Evolutionary conservation across 2,329 filamentous ascomycete species (phyloP).

Genomic region (Ophiostoma ulmi): DNA sequence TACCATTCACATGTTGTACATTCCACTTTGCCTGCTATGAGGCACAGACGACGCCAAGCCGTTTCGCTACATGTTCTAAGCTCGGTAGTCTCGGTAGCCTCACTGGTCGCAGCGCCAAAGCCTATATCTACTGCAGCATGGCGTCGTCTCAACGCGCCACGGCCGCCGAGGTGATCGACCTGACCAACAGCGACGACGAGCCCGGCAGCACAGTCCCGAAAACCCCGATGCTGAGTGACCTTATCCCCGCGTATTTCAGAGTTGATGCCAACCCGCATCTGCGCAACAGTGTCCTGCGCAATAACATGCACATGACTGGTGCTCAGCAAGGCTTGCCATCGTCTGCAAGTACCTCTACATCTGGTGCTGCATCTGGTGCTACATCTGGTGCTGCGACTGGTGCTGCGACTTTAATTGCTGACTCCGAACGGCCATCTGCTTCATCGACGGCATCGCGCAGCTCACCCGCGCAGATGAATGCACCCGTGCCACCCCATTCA

Average conservation of each 20-base stretch:
- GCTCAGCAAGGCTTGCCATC: neutral
- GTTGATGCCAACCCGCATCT: neutral
- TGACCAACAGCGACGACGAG: conserved; percentile 26
- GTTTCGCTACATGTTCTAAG: too few species aligned
- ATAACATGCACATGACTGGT: conserved; percentile 12
- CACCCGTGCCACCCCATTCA: neutral
- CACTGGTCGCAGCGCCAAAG: neutral
- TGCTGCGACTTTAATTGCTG: neutral
- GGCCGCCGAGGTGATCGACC: conserved; percentile 25
- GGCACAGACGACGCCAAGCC: conserved; percentile 13
- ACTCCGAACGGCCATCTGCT: neutral
- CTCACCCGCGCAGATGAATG: neutral
- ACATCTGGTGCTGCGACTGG: neutral
- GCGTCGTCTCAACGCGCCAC: conserved; percentile 9
- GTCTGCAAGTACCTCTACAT: too few species aligned
- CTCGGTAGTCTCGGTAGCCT: neutral
- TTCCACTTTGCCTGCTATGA: conserved; percentile 22
- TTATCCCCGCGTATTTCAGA: conserved; percentile 16
- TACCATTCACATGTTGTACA: conserved; percentile 9
- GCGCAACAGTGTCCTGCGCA: conserved; percentile 6
- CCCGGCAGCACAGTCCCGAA: conserved; percentile 5
- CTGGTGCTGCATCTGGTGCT: neutral
- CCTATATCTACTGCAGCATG: conserved; percentile 15
- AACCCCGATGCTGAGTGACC: neutral
- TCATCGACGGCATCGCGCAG: neutral